Percentiles rank a stretch among this genome's conserved stretches.
Evolutionary conservation across 1,139 yeast species (phyloP).

Genomic region (Kodamaea anthophila): DNA sequence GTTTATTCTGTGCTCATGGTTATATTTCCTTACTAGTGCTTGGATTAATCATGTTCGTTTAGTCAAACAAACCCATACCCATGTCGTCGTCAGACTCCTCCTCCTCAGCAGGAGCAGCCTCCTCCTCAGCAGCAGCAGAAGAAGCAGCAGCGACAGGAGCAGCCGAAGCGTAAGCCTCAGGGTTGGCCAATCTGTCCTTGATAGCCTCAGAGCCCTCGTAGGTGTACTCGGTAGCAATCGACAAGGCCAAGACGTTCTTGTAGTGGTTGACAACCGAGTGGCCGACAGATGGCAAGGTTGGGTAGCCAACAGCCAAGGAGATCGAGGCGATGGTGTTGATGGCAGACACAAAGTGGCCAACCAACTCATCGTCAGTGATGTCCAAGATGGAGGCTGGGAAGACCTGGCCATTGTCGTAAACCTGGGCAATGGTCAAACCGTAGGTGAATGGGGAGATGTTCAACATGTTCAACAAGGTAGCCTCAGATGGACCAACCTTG

Average conservation of each 20-base stretch:
- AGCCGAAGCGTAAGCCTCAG: constrained; percentile 96
- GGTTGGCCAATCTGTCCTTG: constrained; percentile 88
- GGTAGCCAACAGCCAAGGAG: constrained; percentile 98
- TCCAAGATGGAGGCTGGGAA: constrained; percentile 97
- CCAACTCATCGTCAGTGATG: constrained; percentile 95
- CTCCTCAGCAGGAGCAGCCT: constrained; percentile 66
- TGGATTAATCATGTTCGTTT: no score
- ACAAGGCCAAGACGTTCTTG: constrained; percentile 97
- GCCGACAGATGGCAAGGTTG: constrained; percentile 99
- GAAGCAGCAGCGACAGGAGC: constrained; percentile 95
- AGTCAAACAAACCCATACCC: constrained; percentile 99
- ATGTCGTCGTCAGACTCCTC: constrained; percentile 76
- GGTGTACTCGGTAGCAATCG: constrained; percentile 98
- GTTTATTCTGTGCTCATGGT: no score
- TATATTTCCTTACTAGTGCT: no score
- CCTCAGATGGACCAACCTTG: constrained; percentile 99
- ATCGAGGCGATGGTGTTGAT: constrained; percentile 90
- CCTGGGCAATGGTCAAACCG: constrained; percentile 95
- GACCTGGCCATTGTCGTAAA: constrained; percentile 97
- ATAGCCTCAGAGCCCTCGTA: constrained; percentile 98
- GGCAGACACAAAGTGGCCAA: constrained; percentile 88
- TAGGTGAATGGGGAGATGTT: constrained; percentile 99
- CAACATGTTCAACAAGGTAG: constrained; percentile 97
- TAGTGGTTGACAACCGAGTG: constrained; percentile 98
- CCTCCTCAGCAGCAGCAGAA: constrained; percentile 60